Evolutionary conservation across 2,329 filamentous ascomycete species (phyloP), one percentile per base, ranked within the genome.

Genomic region (Ophiostoma sp.): DNA sequence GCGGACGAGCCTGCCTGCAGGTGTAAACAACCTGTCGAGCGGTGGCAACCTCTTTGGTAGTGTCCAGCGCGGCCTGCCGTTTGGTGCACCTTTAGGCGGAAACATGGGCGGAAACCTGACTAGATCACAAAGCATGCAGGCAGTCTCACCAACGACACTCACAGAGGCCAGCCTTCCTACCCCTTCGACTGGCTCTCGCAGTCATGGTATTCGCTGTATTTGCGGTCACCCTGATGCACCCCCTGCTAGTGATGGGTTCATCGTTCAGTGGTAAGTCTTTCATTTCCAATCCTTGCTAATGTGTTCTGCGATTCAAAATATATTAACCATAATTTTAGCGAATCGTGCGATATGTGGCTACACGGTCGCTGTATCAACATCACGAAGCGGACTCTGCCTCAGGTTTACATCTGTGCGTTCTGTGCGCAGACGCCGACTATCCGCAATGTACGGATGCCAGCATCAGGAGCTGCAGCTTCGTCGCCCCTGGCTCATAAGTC

Each of bases 321-420:
- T 35, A 3, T 35, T 66, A 52, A 69, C 66, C 35, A 36, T 17
- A 1, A 65, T 68, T 23, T 74, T 1, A 89, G 87, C 75, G 84
- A 89, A 78, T 87, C 86, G 33, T 90, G 87, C 76, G 87, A 89
- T 75, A 84, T 87, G 80, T 88, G 84, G 83, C 83, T 89, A 39
- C 87, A 90, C 76, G 86, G 85, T n/a, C 82, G 81, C 70, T 90
- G 87, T 76, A 82, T 89, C 74, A 86, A 87, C 72, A 85, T 89
- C 72, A 84, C 83, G 65, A 82, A 82, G 67, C 81, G 83, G 70
- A 83, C 82, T n/a, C 82, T 86, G 74, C 86, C 87, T 5, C 81
- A 82, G 15, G 85, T 89, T 5, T 90, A 89, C 74, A 85, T 89
- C 48, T 90, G 87, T 75, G 83, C 84, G 1, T 89, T 86, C 72